Conservation (phyloP, 1,139 yeast species). For the Diutina scorzettiae region DNA sequence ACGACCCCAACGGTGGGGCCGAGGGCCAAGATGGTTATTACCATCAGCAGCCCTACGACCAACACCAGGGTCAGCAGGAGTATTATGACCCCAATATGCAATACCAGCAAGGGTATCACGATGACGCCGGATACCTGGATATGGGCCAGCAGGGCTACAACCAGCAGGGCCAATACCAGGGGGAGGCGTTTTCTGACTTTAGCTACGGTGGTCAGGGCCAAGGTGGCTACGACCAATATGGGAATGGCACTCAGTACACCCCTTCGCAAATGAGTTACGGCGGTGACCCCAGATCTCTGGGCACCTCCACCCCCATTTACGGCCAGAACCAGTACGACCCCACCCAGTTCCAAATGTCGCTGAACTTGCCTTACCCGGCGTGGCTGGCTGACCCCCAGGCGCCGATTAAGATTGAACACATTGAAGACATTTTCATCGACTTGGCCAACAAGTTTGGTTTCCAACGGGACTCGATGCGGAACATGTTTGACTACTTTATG, state of each 20-base stretch:
- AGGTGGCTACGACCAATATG: conserved; percentile 59
- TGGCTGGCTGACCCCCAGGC: conserved; percentile 7
- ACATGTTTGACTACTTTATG: conserved; percentile 95
- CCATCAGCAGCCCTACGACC: conserved; percentile 31
- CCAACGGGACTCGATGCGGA: conserved; percentile 74
- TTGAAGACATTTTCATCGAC: conserved; percentile 85
- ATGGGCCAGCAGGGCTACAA: conserved; percentile 16
- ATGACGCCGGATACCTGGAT: conserved; percentile 37
- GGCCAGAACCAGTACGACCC: conserved; percentile 62
- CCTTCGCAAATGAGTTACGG: conserved; percentile 79
- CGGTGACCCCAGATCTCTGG: conserved; percentile 68
- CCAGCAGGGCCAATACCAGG: conserved; percentile 34
- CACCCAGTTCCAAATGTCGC: conserved; percentile 47
- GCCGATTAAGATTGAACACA: conserved; percentile 77
- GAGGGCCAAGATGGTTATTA: conserved; percentile 32
- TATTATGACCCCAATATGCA: conserved; percentile 40
- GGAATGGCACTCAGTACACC: conserved; percentile 55
- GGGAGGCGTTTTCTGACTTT: conserved; percentile 68
- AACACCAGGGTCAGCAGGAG: conserved; percentile 21
- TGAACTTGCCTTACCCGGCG: conserved; percentile 34
- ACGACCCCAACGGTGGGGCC: conserved; percentile 31
- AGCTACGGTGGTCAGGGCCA: conserved; percentile 53
- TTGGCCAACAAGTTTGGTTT: conserved; percentile 88
- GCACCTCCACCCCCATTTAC: conserved; percentile 92
- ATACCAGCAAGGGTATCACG: conserved; percentile 40